Evolutionary conservation across 441 rosid species (phyloP).

Genomic region (Syzygium syzygioides): DNA sequence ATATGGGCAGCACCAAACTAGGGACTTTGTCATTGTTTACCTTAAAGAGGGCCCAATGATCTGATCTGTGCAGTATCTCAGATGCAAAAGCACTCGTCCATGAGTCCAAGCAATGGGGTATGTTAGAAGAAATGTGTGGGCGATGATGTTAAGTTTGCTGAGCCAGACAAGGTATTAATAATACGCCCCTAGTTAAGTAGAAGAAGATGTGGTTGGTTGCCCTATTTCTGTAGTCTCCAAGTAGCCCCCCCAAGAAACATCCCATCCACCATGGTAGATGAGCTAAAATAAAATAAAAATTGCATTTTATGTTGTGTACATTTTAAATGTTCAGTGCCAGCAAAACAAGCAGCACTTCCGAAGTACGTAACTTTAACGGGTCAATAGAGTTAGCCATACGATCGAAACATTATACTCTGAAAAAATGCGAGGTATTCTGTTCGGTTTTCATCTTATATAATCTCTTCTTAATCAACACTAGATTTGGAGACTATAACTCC

Average conservation of each 20-base stretch:
- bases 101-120: background rate
- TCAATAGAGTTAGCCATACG: background rate
- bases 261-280: background rate
- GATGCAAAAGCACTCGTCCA: background rate
- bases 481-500: background rate
- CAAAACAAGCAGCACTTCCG: background rate
- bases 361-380: background rate
- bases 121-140: background rate
- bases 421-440: accelerated
- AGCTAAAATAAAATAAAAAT: background rate
- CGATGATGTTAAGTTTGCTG: background rate
- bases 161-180: background rate
- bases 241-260: background rate
- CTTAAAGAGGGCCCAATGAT: background rate
- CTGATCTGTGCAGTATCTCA: background rate
- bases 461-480: background rate
- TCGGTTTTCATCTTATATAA: background rate
- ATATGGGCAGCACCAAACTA: background rate
- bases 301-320: background rate
- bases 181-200: background rate
- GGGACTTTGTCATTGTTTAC: background rate
- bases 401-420: background rate
- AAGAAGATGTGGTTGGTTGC: background rate
- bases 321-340: background rate
- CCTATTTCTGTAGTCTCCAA: background rate